Evolutionary conservation across 352 stramenopile species (phyloP), one percentile per base, ranked within the genome.

Genomic region (Aphanomyces stellatus): DNA sequence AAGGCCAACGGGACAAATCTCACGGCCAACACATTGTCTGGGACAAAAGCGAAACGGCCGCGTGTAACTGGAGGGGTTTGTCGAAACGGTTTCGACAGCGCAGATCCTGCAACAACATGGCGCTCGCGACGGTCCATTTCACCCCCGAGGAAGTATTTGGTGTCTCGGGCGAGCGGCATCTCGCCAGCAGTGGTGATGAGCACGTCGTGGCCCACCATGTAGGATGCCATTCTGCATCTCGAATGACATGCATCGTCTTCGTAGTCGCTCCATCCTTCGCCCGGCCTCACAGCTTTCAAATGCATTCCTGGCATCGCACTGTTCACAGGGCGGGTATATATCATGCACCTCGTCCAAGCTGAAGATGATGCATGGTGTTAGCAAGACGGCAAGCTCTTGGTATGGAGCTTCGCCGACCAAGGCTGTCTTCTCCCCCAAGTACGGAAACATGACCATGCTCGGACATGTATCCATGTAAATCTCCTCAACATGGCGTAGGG

Each of bases 341-440:
- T 37, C 10, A 8, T 28, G 34, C 33, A 22, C 13, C 13, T 19
- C 19, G 19, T 24, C 40, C 24, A 51, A 51, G 37, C 24, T 66
- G 37, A 66, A 5, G 27, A 13, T 19, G 8, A 41, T 69, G 31
- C n/a, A n/a, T n/a, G n/a, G 10, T 40, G 22, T 2, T 70, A 91
- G 81, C 78, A 84, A 51, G 81, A 90, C 60, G 81, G 83, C 25
- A 76, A 65, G 13, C 78, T 90, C 42, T 37, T 85, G 48, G 74
- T 88, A 31, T 90, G 81, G 81, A 71, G 19, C 33, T 31, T 81
- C 40, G 60, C 80, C 28, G 78, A 81, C 1, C 34, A 46, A 35
- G 25, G 24, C 3, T 60, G 40, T 56, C 79, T 80, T 37, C 75
- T 74, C 19, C 64, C 75, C 1, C 73, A 74, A 49, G 82, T 89